These are phyloP conservation scores for Cenchrus purpureus DNA, from an alignment of 176 grass and related monocot genomes.

Conservation along the genomic window DNA sequence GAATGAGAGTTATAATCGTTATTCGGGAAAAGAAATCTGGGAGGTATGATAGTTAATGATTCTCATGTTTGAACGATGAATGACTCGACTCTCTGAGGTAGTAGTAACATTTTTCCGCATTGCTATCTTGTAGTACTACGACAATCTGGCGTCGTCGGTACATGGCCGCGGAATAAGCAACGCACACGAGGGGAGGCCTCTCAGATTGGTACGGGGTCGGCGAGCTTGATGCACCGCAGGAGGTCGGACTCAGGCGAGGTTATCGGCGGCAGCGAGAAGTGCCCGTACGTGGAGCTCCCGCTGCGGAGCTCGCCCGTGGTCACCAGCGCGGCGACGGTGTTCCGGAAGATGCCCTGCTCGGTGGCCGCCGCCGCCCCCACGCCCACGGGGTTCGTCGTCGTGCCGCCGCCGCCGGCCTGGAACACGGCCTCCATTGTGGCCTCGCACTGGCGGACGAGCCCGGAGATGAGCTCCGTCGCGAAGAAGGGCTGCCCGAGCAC, in stretches of 20 bases:
- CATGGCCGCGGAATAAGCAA: too few relatives aligned
- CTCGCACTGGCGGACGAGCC: conserved; percentile 75
- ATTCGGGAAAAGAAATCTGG: background rate
- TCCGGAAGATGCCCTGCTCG: conserved; percentile 66
- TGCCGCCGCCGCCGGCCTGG: background rate
- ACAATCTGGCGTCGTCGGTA: background rate
- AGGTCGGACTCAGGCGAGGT: conserved; percentile 45
- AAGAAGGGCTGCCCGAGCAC: conserved; percentile 87
- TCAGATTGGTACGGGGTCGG: conserved; percentile 51
- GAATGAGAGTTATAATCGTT: background rate
- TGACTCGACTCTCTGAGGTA: background rate
- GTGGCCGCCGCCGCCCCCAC: background rate
- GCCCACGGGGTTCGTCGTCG: background rate
- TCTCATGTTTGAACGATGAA: background rate
- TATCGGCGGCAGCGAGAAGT: conserved; percentile 74
- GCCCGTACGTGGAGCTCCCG: conserved; percentile 64
- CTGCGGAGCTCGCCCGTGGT: conserved; percentile 75
- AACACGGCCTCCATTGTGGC: conserved; percentile 62
- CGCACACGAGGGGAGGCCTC: too few relatives aligned
- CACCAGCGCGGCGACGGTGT: conserved; percentile 58
- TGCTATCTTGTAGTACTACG: background rate
- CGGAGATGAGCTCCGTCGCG: conserved; percentile 74
- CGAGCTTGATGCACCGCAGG: conserved; percentile 45
- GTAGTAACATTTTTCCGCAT: background rate
- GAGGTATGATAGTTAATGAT: background rate